A percentile compares a stretch with the other conserved stretches of the same genome.
Conservation (phyloP, 2,329 filamentous ascomycete species). For the Alternaria consortialis region DNA sequence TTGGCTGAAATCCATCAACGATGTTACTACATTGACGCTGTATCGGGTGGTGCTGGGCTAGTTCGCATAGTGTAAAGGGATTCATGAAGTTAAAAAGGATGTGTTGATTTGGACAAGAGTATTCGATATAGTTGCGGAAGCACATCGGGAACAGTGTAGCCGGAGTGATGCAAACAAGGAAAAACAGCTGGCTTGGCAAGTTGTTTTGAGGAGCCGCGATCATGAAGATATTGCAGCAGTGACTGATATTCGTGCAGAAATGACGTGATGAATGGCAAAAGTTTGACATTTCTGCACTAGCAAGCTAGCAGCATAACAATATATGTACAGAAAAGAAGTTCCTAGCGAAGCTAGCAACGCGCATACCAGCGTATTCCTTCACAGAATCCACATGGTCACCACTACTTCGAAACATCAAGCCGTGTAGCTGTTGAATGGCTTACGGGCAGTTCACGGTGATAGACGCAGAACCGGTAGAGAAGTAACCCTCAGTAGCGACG, state of each 20-base stretch:
- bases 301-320: slow-evolving; percentile 3
- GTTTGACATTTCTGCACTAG: slow-evolving; percentile 12
- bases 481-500: slow-evolving; percentile 55
- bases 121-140: slow-evolving; percentile 17
- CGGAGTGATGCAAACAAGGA: not conserved
- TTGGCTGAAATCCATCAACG: not conserved
- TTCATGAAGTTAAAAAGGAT: slow-evolving; percentile 1
- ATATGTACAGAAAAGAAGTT: slow-evolving; percentile 11
- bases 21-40: slow-evolving; percentile 17
- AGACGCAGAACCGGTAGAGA: slow-evolving; percentile 57
- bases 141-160: slow-evolving; percentile 16
- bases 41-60: slow-evolving; percentile 12
- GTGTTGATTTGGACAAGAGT: slow-evolving; percentile 17
- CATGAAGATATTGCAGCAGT: not conserved
- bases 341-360: not conserved
- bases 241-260: not conserved
- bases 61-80: slow-evolving; percentile 21
- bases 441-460: slow-evolving; percentile 57
- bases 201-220: not conserved
- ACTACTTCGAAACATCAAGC: not conserved
- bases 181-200: not conserved
- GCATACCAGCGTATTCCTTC: not conserved
- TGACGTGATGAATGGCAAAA: not conserved
- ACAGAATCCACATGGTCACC: not conserved
- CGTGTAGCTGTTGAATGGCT: not conserved